These are phyloP conservation scores for Clonostachys rosea DNA, from an alignment of 2,329 filamentous ascomycete species.

Conservation along the genomic window DNA sequence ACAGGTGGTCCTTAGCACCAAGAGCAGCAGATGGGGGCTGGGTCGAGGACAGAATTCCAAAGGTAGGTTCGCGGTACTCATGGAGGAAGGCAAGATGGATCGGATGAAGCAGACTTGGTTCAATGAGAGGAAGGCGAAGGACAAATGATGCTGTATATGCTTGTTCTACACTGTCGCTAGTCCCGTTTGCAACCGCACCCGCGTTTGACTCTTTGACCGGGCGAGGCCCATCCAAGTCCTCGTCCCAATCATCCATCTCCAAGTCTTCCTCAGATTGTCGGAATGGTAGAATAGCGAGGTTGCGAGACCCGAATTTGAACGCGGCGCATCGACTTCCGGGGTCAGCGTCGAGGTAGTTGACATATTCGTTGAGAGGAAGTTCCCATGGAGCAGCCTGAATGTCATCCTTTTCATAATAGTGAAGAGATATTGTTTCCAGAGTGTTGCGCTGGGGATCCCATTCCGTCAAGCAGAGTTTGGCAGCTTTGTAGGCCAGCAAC, in stretches of 20 bases:
- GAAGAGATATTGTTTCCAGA: conserved; percentile 87
- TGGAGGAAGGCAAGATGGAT: conserved; percentile 90
- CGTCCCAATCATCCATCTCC: conserved; percentile 87
- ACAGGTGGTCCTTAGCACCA: conserved; percentile 78
- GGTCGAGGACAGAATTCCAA: conserved; percentile 85
- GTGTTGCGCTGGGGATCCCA: conserved; percentile 82
- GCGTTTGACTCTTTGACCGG: conserved; percentile 39
- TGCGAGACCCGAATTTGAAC: conserved; percentile 84
- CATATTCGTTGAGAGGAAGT: conserved; percentile 66
- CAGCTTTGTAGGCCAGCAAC: conserved; percentile 80
- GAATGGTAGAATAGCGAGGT: conserved; percentile 91
- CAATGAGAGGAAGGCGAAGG: conserved; percentile 81
- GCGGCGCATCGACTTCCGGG: conserved; percentile 90
- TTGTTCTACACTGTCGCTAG: conserved; percentile 40
- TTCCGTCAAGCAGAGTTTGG: conserved; percentile 87
- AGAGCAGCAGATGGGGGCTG: conserved; percentile 70
- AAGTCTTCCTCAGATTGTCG: conserved; percentile 81
- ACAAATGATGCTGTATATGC: conserved; percentile 92
- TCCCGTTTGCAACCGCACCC: conserved; percentile 26
- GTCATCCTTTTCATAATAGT: conserved; percentile 97
- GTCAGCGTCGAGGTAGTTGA: conserved; percentile 81
- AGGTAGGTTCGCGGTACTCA: conserved; percentile 96
- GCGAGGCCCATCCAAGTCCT: conserved; percentile 68
- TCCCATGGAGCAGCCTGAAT: conserved; percentile 79
- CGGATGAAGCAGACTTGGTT: conserved; percentile 81